Evolutionary conservation across 306 rosid genomes (phyloP), one percentile per base, ranked within the genome.

Genomic region (Rosa lucieae): DNA sequence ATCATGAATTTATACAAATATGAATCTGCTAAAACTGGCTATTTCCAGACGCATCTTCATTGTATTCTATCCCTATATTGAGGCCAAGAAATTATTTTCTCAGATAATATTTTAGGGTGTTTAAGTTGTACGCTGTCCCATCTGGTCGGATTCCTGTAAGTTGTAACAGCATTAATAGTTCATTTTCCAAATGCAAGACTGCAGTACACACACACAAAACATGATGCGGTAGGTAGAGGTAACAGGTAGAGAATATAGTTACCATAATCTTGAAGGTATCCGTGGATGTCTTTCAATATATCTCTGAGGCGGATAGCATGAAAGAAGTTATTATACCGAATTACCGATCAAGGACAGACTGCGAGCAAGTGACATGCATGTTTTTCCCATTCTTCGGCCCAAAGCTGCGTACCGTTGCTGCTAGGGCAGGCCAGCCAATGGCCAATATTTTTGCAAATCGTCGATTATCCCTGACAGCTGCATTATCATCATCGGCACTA

Each of bases 21-120:
- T 89, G 88, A 12, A 91, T 83, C 79, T 88, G 89, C 39, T 82
- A 86, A 23, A 89, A 87, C 55, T 84, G 91, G 70, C 80, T 79
- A 21, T 84, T 82, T 0, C 88, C 84, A 0, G 89, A 81, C 6
- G 85, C 18, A 70, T 85, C 91, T 32, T 53, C 70, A 74, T 89
- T 88, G 83, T 92, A 92, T 53, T 84, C 86, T 68, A 89, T 81
- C 52, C 47, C 75, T 40, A 84, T 84, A 74, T 72, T 39, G 70
- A 9, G 76, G 73, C 92, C 88, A 2, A 32, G 37, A 79, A 56
- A 23, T 83, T 23, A 88, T 53, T 5, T 56, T 52, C 79, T n/a
- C 77, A 91, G 87, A 5, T 86, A 84, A 26, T 15, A 55, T 70
- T 68, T 88, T 11, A 91, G 85, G 81, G 67, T 85, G 72, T 81